Evolutionary conservation across 352 stramenopile species (phyloP).

Genomic region (Phytopythium chamaehyphon): DNA sequence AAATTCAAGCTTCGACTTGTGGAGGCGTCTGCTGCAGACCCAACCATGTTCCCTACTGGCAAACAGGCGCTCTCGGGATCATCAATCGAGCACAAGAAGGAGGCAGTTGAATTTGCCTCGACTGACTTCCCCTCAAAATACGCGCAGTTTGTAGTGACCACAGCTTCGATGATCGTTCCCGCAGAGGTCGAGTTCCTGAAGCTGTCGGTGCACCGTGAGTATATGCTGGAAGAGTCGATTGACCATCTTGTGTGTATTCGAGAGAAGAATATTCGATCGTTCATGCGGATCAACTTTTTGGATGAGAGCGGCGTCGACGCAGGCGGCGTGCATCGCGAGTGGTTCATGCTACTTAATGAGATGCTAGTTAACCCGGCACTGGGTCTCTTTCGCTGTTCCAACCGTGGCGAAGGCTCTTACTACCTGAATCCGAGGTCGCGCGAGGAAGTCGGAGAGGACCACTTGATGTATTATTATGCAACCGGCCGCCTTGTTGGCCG

Average conservation of each 20-base stretch:
- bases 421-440: conserved; percentile 59
- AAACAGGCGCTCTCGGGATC: conserved; percentile 17
- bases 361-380: conserved; percentile 37
- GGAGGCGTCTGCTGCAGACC: conserved; percentile 18
- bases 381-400: conserved; percentile 52
- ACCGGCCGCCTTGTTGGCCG: conserved; percentile 58
- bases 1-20: conserved; percentile 22
- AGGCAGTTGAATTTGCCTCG: conserved; percentile 29
- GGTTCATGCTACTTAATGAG: conserved; percentile 81
- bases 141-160: conserved; percentile 71
- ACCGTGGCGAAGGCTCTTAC: conserved; percentile 55
- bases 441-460: conserved; percentile 45
- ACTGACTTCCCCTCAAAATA: conserved; percentile 74
- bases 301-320: conserved; percentile 85
- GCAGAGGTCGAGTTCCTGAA: conserved; percentile 67
- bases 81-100: conserved; percentile 31
- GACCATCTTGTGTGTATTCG: conserved; percentile 62
- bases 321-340: conserved; percentile 91
- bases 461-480: conserved; percentile 59
- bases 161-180: conserved; percentile 52
- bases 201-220: conserved; percentile 55
- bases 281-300: conserved; percentile 86
- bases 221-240: conserved; percentile 66
- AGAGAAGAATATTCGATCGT: conserved; percentile 51
- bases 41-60: conserved; percentile 26